These are phyloP conservation scores for Kodamaea restingae DNA, from an alignment of 805 yeast species.

Conservation along the genomic window DNA sequence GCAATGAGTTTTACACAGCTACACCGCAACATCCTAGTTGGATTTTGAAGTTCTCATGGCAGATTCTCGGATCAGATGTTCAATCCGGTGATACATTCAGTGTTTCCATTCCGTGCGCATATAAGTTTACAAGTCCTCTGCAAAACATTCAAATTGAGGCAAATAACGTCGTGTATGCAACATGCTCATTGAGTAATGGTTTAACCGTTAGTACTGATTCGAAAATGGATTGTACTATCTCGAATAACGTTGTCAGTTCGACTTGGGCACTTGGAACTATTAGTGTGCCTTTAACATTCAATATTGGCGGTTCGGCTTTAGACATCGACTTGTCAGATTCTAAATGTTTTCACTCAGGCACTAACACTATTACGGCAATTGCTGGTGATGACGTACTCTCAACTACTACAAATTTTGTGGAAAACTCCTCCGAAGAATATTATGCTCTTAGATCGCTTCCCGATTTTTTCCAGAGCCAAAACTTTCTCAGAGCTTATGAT, in stretches of 20 bases:
- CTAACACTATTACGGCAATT: conserved; percentile 14
- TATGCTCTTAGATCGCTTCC: conserved; percentile 1
- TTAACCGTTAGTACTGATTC: conserved; percentile 7
- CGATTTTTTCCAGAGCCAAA: conserved; percentile 6
- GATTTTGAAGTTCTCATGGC: conserved; percentile 21
- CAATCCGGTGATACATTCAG: conserved; percentile 26
- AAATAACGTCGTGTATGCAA: conserved; percentile 8
- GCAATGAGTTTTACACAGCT: conserved; percentile 6
- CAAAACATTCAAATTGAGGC: conserved; percentile 10
- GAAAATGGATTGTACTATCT: conserved; percentile 18
- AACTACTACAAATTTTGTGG: conserved; percentile 8
- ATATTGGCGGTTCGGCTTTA: conserved; percentile 16
- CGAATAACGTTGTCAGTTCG: conserved; percentile 11
- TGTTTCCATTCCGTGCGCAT: conserved; percentile 25
- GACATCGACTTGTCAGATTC: conserved; percentile 10
- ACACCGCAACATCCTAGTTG: conserved; percentile 13
- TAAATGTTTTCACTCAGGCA: conserved; percentile 9
- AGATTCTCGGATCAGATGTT: conserved; percentile 12
- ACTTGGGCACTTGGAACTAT: conserved; percentile 17
- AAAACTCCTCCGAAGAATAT: neutral
- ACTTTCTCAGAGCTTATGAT: conserved; percentile 12
- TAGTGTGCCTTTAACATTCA: conserved; percentile 14
- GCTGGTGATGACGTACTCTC: conserved; percentile 16
- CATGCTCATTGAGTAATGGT: conserved; percentile 11
- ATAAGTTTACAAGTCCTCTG: conserved; percentile 16